Evolutionary conservation across 2,329 filamentous ascomycete species (phyloP), one percentile per base, ranked within the genome.

Genomic region (Triangularia setosa): DNA sequence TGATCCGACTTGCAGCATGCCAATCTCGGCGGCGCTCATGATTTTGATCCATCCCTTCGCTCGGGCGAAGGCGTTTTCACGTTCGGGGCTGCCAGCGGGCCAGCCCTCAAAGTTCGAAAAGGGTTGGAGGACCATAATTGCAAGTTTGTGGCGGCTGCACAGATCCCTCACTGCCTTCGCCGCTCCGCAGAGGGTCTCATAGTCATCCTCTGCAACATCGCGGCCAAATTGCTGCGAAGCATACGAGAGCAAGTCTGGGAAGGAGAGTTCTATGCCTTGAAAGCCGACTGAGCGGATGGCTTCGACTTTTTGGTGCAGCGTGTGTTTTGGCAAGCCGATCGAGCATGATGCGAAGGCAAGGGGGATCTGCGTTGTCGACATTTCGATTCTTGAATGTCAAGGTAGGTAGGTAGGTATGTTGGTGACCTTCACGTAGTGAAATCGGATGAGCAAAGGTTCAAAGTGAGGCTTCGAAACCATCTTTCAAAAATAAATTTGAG

Each of bases 31-130:
- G 2, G 87, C 87, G 33, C 87, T 79, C 90, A 93, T 92, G 65
- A 93, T 85, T 8, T 81, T 76, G 58, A 90, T 84, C 90, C 90
- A 93, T 0, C 88, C 88, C 6, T 74, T 76, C 0, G 87, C 89
- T 24, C 87, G 80, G 0, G 78, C 75, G 67, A 90, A 90, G 0
- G 87, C 89, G 60, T 89, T 84, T 4, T 84, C 75, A 3, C 88
- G 79, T 73, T 89, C 83, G 0, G 77, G 70, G 1, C 83, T 85
- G 0, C 79, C 85, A 48, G 79, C 78, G 0, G 81, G 77, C 90
- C 90, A 93, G 1, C 90, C 90, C 70, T 93, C 90, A 64, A 92
- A 92, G 70, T 92, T 90, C 16, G 86, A 79, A 70, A 93, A 93
- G 0, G 90, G 90, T 71, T 93, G 90, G 5, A 93, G 76, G 79